phyloP scores from a whole-genome alignment of 2,329 filamentous ascomycete genomes.

The Alternaria hordeiaustralica region DNA sequence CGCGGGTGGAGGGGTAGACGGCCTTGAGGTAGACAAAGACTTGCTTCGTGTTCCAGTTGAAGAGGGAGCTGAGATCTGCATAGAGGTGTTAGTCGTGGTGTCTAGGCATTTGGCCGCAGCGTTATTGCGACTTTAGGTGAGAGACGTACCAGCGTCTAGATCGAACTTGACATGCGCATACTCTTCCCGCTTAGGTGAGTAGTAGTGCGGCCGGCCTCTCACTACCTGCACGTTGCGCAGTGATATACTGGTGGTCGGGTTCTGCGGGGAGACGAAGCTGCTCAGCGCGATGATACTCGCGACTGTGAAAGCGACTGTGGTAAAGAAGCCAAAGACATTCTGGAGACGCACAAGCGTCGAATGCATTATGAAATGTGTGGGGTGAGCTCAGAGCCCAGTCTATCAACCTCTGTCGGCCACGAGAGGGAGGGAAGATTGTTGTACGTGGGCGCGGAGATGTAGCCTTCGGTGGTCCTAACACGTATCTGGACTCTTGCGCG shows the following conservation, averaged over 20 bases:
- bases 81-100: not conserved
- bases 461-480: constrained; percentile 38
- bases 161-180: constrained; percentile 95
- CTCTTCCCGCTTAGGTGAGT: constrained; percentile 89
- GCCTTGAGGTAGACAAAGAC: constrained; percentile 96
- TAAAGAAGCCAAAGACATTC: constrained; percentile 97
- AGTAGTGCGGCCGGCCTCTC: constrained; percentile 94
- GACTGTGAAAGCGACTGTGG: constrained; percentile 84
- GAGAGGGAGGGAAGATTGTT: constrained; percentile 2
- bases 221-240: constrained; percentile 85
- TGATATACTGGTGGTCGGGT: constrained; percentile 68
- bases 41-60: constrained; percentile 99
- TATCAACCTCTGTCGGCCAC: not conserved
- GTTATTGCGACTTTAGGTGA: not conserved
- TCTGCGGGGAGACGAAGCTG: constrained; percentile 73
- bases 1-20: constrained; percentile 62
- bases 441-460: constrained; percentile 16
- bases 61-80: constrained; percentile 82
- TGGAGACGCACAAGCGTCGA: constrained; percentile 84
- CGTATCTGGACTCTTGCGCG: constrained; percentile 40
- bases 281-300: constrained; percentile 81
- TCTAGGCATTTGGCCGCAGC: not conserved
- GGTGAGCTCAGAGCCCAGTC: constrained; percentile 1
- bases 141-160: constrained; percentile 71
- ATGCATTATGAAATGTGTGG: constrained; percentile 67